A percentile compares a stretch with the other conserved stretches of the same genome.
phyloP scores from a whole-genome alignment of 139 green algal species.

The Spirogloea muscicola region DNA sequence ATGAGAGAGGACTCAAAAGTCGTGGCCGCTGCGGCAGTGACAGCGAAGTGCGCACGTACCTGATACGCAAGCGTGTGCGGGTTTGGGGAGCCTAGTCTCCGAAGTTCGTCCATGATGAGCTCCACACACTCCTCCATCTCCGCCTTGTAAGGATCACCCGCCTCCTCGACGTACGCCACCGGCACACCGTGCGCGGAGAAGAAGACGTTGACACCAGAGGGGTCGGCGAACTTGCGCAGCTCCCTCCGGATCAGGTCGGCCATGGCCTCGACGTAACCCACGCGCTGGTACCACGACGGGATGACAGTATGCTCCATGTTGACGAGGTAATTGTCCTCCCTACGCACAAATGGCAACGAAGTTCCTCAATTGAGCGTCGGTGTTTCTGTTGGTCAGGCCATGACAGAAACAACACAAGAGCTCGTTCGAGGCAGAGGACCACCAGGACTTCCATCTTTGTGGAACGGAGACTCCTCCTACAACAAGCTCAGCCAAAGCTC shows the following conservation, averaged over 20 bases:
- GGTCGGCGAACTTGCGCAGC: slow-evolving; percentile 21
- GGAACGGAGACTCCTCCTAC: no score
- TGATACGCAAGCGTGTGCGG: slow-evolving; percentile 95
- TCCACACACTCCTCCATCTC: slow-evolving; percentile 98
- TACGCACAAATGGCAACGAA: no score
- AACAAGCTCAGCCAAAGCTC: no score
- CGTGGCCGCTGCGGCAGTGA: no score
- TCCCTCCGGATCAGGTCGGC: slow-evolving; percentile 77
- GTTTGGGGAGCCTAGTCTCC: slow-evolving; percentile 68
- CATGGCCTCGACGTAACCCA: slow-evolving; percentile 90
- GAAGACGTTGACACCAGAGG: slow-evolving; percentile 71
- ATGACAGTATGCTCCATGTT: slow-evolving; percentile 81
- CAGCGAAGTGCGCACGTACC: no score
- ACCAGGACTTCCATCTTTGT: no score
- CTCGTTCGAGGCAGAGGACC: no score
- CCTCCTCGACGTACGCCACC: slow-evolving; percentile 88
- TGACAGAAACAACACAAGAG: no score
- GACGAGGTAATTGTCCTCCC: slow-evolving; percentile 53
- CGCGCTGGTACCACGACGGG: slow-evolving; percentile 69
- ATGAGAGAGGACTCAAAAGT: no score
- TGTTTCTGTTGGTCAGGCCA: no score
- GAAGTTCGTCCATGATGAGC: slow-evolving; percentile 89
- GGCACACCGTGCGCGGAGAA: slow-evolving; percentile 97
- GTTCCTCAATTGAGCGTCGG: no score
- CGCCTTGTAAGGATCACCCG: slow-evolving; percentile 95